These are phyloP conservation scores for Vitis hybrid DNA, from an alignment of 177 flowering plant genomes.

Conservation along the genomic window DNA sequence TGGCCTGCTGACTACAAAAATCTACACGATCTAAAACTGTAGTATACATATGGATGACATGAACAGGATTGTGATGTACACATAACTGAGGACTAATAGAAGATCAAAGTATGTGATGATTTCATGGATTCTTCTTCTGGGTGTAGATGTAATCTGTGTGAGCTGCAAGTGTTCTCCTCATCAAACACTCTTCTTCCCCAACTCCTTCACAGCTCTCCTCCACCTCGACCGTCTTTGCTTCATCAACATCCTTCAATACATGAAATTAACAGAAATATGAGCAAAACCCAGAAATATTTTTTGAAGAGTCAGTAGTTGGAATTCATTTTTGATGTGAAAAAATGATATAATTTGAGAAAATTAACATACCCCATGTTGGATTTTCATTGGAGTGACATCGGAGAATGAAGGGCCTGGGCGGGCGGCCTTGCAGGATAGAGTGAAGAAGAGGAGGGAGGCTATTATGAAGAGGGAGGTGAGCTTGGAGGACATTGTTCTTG, in stretches of 20 bases:
- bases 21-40: too few relatives aligned
- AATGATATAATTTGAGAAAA: background rate
- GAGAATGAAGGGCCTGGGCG: conserved; percentile 17
- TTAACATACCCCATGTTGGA: conserved; percentile 7
- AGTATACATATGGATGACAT: too few relatives aligned
- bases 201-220: conserved; percentile 27
- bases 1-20: too few relatives aligned
- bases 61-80: too few relatives aligned
- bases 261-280: background rate
- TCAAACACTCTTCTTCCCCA: conserved; percentile 39
- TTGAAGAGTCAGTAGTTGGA: too few relatives aligned
- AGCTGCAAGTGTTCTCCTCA: conserved; percentile 49
- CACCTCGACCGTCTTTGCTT: conserved; percentile 4
- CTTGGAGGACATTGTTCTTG: conserved; percentile 17
- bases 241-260: conserved; percentile 3
- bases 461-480: conserved; percentile 13
- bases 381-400: background rate
- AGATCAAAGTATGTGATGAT: background rate
- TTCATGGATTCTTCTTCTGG: conserved; percentile 34
- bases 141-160: conserved; percentile 51
- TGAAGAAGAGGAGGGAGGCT: conserved; percentile 16
- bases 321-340: background rate
- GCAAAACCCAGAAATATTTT: too few relatives aligned
- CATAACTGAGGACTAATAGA: too few relatives aligned
- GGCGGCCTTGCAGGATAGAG: conserved; percentile 5